Evolutionary conservation across 2,329 filamentous ascomycete species (phyloP).

Genomic region (Penicillium sp.): DNA sequence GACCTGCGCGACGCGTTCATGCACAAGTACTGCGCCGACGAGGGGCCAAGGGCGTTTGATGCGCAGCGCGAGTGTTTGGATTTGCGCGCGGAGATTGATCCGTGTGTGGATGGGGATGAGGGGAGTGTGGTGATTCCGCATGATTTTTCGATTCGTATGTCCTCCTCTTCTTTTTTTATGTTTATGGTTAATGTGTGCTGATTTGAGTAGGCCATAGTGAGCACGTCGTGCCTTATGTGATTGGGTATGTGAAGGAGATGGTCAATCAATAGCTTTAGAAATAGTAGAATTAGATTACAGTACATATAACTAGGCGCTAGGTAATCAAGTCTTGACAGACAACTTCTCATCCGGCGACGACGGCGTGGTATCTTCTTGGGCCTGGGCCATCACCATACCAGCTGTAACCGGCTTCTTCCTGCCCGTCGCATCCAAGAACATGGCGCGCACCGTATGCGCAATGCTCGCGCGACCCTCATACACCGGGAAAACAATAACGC

Average conservation of each 20-base stretch:
- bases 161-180: not conserved
- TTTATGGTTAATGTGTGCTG: not conserved
- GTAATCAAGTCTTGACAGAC: conserved; percentile 25
- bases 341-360: conserved; percentile 45
- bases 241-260: conserved; percentile 11
- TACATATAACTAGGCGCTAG: no score
- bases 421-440: conserved; percentile 57
- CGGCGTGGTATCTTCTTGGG: conserved; percentile 35
- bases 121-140: conserved; percentile 15
- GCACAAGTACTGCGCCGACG: conserved; percentile 6
- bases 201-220: conserved; percentile 11
- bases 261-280: not conserved
- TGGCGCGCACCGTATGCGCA: conserved; percentile 56
- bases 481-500: conserved; percentile 76
- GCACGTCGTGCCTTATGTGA: conserved; percentile 14
- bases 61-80: not conserved
- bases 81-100: conserved; percentile 9
- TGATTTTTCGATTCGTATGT: conserved; percentile 16
- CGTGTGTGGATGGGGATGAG: conserved; percentile 13
- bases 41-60: not conserved
- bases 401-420: conserved; percentile 27
- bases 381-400: conserved; percentile 16
- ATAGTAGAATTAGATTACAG: not conserved
- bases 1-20: conserved; percentile 11
- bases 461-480: conserved; percentile 73